A percentile compares a stretch with the other conserved stretches of the same genome.
Evolutionary conservation across 1,284 basidiomycete species (phyloP).

Genomic region (Sporisorium exsertum): DNA sequence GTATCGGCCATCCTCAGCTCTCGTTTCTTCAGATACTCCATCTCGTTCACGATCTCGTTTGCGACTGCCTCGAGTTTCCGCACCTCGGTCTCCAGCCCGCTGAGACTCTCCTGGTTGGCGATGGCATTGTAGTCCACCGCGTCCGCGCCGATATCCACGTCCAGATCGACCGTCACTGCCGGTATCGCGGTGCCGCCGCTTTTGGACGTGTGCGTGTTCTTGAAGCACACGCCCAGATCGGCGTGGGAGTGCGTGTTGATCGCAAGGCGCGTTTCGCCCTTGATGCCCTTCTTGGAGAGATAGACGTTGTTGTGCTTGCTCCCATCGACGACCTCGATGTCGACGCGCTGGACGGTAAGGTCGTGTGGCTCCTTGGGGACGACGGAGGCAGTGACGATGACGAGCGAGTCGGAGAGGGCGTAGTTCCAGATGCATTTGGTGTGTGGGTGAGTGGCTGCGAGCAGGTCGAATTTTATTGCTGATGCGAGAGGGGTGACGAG

Average conservation of each 20-base stretch:
- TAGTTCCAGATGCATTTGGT: conserved; percentile 69
- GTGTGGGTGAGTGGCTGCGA: conserved; percentile 41
- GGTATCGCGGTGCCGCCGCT: neutral
- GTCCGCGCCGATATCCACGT: conserved; percentile 97
- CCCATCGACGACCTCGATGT: conserved; percentile 94
- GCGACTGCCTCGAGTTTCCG: conserved; percentile 93
- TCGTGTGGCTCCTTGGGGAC: conserved; percentile 71
- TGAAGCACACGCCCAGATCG: conserved; percentile 94
- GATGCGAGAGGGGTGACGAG: conserved; percentile 2
- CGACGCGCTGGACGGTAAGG: conserved; percentile 72
- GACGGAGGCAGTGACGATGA: conserved; percentile 89
- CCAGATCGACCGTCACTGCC: conserved; percentile 78
- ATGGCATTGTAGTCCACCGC: conserved; percentile 99
- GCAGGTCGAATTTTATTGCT: conserved; percentile 67
- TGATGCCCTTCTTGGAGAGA: conserved; percentile 86
- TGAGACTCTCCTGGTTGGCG: conserved; percentile 96
- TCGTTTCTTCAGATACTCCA: conserved; percentile 88
- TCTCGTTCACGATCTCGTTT: conserved; percentile 93
- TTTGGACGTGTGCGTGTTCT: conserved; percentile 72
- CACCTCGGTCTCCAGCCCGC: conserved; percentile 96
- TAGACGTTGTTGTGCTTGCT: conserved; percentile 89
- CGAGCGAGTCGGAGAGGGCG: conserved; percentile 66
- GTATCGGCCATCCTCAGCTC: conserved; percentile 91
- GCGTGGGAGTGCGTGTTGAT: conserved; percentile 93
- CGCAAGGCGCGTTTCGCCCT: conserved; percentile 89